These are phyloP conservation scores for Tubosaeta brunneosetosa DNA, from an alignment of 768 basidiomycete genomes.

Conservation along the genomic window DNA sequence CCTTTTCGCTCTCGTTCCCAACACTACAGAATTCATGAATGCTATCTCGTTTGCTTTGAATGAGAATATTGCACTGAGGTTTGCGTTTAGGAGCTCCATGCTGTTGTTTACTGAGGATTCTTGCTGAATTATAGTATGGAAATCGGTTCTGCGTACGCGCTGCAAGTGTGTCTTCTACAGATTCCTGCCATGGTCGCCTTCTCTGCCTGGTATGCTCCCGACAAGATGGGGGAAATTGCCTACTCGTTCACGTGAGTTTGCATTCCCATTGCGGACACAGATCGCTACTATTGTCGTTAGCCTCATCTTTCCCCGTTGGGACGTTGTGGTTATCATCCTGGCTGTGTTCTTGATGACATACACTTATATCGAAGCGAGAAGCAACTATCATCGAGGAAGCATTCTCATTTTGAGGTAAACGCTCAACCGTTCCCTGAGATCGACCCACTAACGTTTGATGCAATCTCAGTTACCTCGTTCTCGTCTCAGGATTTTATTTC, in stretches of 20 bases:
- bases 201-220: constrained; percentile 89
- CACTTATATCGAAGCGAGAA: constrained; percentile 98
- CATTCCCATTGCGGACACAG: neutral
- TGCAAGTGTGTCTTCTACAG: constrained; percentile 96
- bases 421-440: neutral
- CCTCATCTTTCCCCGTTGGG: constrained; percentile 97
- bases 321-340: constrained; percentile 89
- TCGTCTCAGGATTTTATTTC: constrained; percentile 88
- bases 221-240: constrained; percentile 79
- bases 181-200: constrained; percentile 99
- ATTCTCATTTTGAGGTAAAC: constrained; percentile 86
- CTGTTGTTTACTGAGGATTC: constrained; percentile 1
- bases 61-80: constrained; percentile 96
- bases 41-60: constrained; percentile 97
- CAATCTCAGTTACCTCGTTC: constrained; percentile 75
- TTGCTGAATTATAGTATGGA: constrained; percentile 71
- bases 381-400: constrained; percentile 96
- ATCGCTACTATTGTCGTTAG: constrained; percentile 38
- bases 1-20: constrained; percentile 94
- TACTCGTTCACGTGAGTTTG: constrained; percentile 87
- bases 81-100: constrained; percentile 12
- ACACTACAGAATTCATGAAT: constrained; percentile 99
- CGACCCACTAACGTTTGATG: neutral
- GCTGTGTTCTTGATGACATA: constrained; percentile 98
- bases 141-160: constrained; percentile 97